Percentiles rank a stretch among this genome's conserved stretches.
phyloP scores from a whole-genome alignment of 108 stramenopile species.

The Cyclotella sp. region DNA sequence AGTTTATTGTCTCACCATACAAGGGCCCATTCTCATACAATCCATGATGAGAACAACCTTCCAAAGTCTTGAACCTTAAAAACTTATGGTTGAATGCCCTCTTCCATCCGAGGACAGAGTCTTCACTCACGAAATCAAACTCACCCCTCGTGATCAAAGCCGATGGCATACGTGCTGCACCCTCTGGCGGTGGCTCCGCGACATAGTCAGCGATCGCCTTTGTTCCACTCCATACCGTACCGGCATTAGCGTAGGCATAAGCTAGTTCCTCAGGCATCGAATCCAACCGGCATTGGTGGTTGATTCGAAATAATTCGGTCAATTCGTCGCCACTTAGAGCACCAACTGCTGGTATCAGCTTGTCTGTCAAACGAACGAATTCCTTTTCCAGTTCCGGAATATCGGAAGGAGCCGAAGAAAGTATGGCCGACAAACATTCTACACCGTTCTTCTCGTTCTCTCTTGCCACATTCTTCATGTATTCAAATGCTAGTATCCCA shows the following conservation, averaged over 20 bases:
- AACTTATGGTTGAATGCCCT: slow-evolving; percentile 44
- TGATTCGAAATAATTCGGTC: slow-evolving; percentile 54
- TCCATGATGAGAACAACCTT: slow-evolving; percentile 67
- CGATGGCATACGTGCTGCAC: slow-evolving; percentile 38
- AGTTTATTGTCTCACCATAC: slow-evolving; percentile 40
- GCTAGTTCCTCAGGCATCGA: slow-evolving; percentile 55
- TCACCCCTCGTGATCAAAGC: slow-evolving; percentile 52
- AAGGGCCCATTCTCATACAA: slow-evolving; percentile 53
- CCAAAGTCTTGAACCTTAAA: slow-evolving; percentile 36
- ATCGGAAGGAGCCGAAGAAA: slow-evolving; percentile 64
- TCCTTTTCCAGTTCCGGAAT: slow-evolving; percentile 48
- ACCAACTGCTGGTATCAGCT: slow-evolving; percentile 28
- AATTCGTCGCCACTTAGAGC: slow-evolving; percentile 26
- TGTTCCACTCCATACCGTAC: slow-evolving; percentile 62
- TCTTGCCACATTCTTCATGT: slow-evolving; percentile 50
- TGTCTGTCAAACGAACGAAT: slow-evolving; percentile 42
- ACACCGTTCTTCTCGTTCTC: slow-evolving; percentile 3
- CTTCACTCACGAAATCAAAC: slow-evolving; percentile 65
- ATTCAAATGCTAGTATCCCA: slow-evolving; percentile 72
- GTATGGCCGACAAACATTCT: slow-evolving; percentile 56
- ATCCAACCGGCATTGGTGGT: slow-evolving; percentile 66
- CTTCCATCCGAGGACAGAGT: slow-evolving; percentile 61
- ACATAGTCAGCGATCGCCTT: slow-evolving; percentile 62
- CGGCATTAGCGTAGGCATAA: slow-evolving; percentile 65
- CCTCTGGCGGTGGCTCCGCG: slow-evolving; percentile 37